Base-by-base conservation (phyloP, 2,329 filamentous ascomycete genomes). In the Eurotiales sp. region DNA sequence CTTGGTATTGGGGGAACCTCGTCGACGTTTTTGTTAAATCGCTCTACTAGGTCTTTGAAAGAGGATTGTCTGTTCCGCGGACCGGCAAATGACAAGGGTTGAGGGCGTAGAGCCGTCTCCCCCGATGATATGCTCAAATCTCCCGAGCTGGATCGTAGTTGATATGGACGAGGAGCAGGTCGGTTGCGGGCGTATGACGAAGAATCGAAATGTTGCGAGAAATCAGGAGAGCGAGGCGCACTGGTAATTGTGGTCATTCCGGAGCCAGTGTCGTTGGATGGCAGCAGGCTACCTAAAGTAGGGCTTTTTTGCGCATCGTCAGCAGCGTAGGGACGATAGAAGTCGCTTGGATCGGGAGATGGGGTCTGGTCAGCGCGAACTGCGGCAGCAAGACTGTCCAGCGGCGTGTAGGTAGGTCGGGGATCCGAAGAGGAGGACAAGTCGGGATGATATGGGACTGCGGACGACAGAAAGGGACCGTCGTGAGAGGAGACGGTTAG, bases 1-100 rank as follows among this genome's bases (percentile, higher is more conserved):
- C 62, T 62, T 8, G 73, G 74, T 12, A 73, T 53, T 4, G 74
- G 74, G 21, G 68, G 71, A 44, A 72, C 60, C 54, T 73, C 68
- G 55, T 76, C 74, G 29, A 62, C 73, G 58, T 77, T 83, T 63
- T 85, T 82, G 67, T 92, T 87, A 71, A 92, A 93, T 50, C 81
- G 84, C 68, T 85, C 88, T 61, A 88, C 84, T 56, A 93, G 76
- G 64, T 93, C 88, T 70, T 86, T 89, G 59, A 93, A 87, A 54
- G 86, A 91, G n/a, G 83, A 77, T 58, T 86, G 79, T 58, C 72
- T 69, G 56, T 58, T 70, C 61, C 65, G 64, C 25, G 54, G 51
- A 21, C 55, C 52, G 23, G 59, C 49, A 21, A 58, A 22, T 32
- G 50, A 36, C n/a, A 29, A 12, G 30, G 56, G 40, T 36, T 54